phyloP scores from a whole-genome alignment of 176 grass and related monocot species.

The Cocos nucifera region DNA sequence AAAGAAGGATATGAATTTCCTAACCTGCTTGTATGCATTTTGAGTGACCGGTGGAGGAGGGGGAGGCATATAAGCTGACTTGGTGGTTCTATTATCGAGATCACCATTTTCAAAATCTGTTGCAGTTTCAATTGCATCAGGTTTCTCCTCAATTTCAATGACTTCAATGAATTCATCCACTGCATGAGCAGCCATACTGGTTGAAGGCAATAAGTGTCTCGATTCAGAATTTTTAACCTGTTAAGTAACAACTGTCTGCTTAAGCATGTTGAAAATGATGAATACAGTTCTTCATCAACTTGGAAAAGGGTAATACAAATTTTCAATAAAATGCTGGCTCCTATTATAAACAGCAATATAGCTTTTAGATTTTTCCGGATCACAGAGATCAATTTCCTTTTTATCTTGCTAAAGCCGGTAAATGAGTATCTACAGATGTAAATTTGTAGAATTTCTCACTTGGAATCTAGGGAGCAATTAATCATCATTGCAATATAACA shows the following conservation, averaged over 20 bases:
- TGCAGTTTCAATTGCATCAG: constrained; percentile 24
- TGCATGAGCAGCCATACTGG: constrained; percentile 65
- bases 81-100: constrained; percentile 25
- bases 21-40: constrained; percentile 50
- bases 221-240: constrained; percentile 54
- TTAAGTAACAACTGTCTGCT: constrained; percentile 17
- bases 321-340: not conserved
- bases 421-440: too few relatives aligned
- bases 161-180: constrained; percentile 52
- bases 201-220: constrained; percentile 45
- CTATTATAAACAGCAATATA: too few relatives aligned
- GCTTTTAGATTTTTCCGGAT: too few relatives aligned
- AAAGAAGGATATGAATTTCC: too few relatives aligned
- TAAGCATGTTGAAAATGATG: too few relatives aligned
- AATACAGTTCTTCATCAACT: not conserved
- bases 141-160: constrained; percentile 50
- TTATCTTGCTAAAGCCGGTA: too few relatives aligned
- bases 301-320: not conserved
- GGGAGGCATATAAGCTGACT: constrained; percentile 36
- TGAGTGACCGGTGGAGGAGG: constrained; percentile 26
- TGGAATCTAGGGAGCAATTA: too few relatives aligned
- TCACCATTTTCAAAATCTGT: constrained; percentile 31
- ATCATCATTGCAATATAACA: not conserved
- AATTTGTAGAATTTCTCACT: too few relatives aligned
- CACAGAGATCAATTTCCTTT: too few relatives aligned